Evolutionary conservation across 257 asterid genomes (phyloP).

Genomic region (Penstemon eatonii): DNA sequence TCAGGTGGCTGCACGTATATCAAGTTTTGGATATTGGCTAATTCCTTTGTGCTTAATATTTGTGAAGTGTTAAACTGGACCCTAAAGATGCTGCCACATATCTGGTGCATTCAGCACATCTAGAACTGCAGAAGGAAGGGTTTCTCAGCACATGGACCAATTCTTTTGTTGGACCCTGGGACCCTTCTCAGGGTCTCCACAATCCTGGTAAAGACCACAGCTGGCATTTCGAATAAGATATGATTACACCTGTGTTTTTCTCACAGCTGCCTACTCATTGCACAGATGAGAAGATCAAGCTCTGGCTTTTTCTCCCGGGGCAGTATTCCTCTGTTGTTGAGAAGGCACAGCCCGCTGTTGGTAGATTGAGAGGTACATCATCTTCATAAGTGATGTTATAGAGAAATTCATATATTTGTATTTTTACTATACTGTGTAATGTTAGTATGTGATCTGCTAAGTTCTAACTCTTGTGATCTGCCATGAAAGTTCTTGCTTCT

Average conservation of each 20-base stretch:
- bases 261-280: constrained; percentile 35
- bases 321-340: constrained; percentile 73
- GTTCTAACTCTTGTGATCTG: constrained; percentile 19
- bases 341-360: constrained; percentile 78
- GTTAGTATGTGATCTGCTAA: neutral
- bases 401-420: neutral
- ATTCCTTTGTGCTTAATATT: constrained; percentile 35
- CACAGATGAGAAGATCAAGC: constrained; percentile 96
- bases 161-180: constrained; percentile 99
- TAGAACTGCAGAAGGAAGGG: constrained; percentile 90
- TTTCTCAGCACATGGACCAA: constrained; percentile 96
- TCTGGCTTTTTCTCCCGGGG: constrained; percentile 96
- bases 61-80: constrained; percentile 61
- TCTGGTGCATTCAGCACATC: constrained; percentile 79
- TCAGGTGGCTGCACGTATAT: constrained; percentile 6
- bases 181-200: constrained; percentile 96
- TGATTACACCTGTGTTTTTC: constrained; percentile 22
- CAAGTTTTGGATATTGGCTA: constrained; percentile 16
- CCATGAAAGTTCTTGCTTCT: constrained; percentile 71
- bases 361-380: constrained; percentile 77
- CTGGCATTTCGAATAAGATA: constrained; percentile 21
- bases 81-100: constrained; percentile 73
- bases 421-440: too few relatives aligned
- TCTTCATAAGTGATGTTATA: constrained; percentile 20
- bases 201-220: constrained; percentile 79